Base-by-base conservation (phyloP, 371 early-diverging fungal genomes). In the Mucor sp. region DNA sequence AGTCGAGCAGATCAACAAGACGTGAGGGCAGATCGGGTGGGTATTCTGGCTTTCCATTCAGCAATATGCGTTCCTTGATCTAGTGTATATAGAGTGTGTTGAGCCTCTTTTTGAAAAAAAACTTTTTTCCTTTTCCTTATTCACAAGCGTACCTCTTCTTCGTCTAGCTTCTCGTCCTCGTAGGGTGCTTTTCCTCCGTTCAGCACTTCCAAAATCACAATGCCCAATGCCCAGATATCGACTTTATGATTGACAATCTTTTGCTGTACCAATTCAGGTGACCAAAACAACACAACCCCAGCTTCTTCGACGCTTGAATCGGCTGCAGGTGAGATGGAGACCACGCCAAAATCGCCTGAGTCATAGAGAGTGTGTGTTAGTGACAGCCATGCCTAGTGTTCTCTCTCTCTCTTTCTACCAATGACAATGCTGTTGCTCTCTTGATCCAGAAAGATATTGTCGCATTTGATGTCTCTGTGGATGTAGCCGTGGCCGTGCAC, bases 391-490 rank as follows among this genome's bases (percentile, higher is more conserved):
- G 15, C 15, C 15, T 41, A 15, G 7, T 41, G 17, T 41, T 41
- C 11, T 17, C 15, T 9, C 28, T 41, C 7, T 30, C 56, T 2
- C 35, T 6, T 11, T 27, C 69, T 75, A 82, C 82, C 82, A 53
- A 83, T 83, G 12, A 83, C 81, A 48, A 83, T 75, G 5, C 60
- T 63, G 35, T 81, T 81, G 9, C 68, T 62, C 30, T 77, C 74
- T 66, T 78, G 48, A 58, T 76, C 74, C 12, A 83, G 68, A 58
- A 83, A 83, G 28, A 83, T 78, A 50, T 83, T 83, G 44, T 83
- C 84, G 59, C 84, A 83, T 56, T 83, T 83, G 39, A 83, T 83
- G 63, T 83, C 84, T 70, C 84, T 73, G 50, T 83, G 84, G 14
- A 83, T 81, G 37, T 83, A 83, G 30, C 81, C 81, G 53, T 81